phyloP scores from a whole-genome alignment of 208 protist species.

The Trypanosoma mega region DNA sequence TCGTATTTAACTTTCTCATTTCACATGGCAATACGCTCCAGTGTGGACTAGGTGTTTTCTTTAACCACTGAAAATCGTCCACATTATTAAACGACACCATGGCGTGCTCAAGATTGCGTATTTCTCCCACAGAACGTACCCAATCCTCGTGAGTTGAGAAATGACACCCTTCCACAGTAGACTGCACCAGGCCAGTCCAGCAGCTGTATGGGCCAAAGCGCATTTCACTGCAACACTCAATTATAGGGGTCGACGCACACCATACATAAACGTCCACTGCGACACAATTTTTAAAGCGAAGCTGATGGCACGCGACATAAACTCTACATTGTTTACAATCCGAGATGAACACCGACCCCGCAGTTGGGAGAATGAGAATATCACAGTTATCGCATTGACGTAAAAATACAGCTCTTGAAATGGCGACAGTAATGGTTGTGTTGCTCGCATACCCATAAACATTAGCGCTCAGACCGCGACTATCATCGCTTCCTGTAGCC shows the following conservation, averaged over 20 bases:
- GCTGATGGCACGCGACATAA: constrained; percentile 85
- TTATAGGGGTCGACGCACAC: constrained; percentile 80
- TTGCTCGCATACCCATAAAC: constrained; percentile 38
- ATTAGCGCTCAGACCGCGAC: background rate
- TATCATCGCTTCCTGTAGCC: background rate
- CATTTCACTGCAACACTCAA: constrained; percentile 69
- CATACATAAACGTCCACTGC: constrained; percentile 76
- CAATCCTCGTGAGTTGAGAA: constrained; percentile 57
- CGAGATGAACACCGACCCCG: constrained; percentile 78
- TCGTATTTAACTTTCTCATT: constrained; percentile 26
- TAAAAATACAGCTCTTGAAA: constrained; percentile 60
- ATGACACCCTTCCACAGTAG: constrained; percentile 19
- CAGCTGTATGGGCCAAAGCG: constrained; percentile 76
- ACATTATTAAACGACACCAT: constrained; percentile 49
- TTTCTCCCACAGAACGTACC: constrained; percentile 60
- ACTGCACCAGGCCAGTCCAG: constrained; percentile 65
- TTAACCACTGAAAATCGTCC: constrained; percentile 89
- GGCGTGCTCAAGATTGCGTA: constrained; percentile 30
- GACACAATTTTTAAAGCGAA: constrained; percentile 76
- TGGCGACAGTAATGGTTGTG: constrained; percentile 39
- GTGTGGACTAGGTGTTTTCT: constrained; percentile 74
- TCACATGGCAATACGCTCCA: constrained; percentile 58
- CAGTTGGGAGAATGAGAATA: constrained; percentile 61
- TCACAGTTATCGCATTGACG: constrained; percentile 44
- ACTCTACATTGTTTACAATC: constrained; percentile 60